Evolutionary conservation across 2,329 filamentous ascomycete species (phyloP), one percentile per base, ranked within the genome.

Genomic region (Fusarium sp.): DNA sequence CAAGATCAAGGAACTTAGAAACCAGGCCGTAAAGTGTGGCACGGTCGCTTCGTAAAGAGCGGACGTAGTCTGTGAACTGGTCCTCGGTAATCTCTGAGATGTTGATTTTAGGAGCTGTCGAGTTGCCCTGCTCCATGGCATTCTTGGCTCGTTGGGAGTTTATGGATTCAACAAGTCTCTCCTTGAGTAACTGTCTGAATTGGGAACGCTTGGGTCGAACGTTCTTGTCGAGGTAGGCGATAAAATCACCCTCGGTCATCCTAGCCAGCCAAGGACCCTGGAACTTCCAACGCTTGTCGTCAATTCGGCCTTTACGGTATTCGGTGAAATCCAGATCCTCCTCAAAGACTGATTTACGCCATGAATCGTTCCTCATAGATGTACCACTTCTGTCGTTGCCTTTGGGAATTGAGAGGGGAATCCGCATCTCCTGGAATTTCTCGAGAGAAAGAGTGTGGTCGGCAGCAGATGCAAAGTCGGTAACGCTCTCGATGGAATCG

Each of bases 401-500:
- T 19, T 72, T 71, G 1, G 85, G 85, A 2, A 88, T 82, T 19
- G 89, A 86, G 62, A 97, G 81, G 7, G 92, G 88, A 54, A 97
- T 80, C 60, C 88, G 85, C 77, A 97, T 84, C 78, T 97, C 92
- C 76, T 93, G 91, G 82, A 91, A 97, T 82, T 97, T 98, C 75
- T 89, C 84, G 56, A 96, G 82, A 9, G 93, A 94, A 71, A 93
- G 82, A 51, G 90, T 87, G 79, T 97, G 93, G 78, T 97, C 93
- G 57, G 90, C 87, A 1, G 94, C 92, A 37, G 92, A 94, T 67
- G 88, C 85, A 79, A 94, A 98, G 75, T 97, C 94, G 75, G 94
- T 97, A 71, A 97, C 86, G 77, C 94, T 91, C 79, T 97, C 94
- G 71, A 89, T 87, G 3, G 93, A 92, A 82, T 98, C 95, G 68